Percentiles rank a stretch among this genome's conserved stretches.
These are phyloP conservation scores for Dictyostelium discoideum DNA, from an alignment of 78 protist species.

Conservation along the genomic window DNA sequence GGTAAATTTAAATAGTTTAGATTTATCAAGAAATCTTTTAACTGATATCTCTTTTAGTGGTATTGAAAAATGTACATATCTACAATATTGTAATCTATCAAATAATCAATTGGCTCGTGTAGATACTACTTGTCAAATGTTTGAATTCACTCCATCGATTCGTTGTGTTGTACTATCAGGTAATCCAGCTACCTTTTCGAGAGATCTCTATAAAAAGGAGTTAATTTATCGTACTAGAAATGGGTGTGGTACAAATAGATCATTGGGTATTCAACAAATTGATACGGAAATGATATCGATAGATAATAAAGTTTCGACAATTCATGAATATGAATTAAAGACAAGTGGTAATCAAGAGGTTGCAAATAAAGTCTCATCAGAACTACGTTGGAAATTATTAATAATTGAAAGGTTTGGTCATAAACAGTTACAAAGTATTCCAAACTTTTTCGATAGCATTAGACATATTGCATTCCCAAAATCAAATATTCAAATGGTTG, in stretches of 20 bases:
- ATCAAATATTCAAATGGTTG: background rate
- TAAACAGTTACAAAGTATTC: constrained; percentile 71
- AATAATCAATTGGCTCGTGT: background rate
- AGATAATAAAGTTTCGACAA: constrained; percentile 27
- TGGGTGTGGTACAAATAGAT: constrained; percentile 67
- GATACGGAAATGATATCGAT: constrained; percentile 17
- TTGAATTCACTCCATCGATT: constrained; percentile 61
- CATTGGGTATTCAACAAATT: constrained; percentile 60
- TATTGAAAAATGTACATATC: constrained; percentile 32
- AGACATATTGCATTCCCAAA: constrained; percentile 18
- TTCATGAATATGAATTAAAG: constrained; percentile 8
- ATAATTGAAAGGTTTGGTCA: constrained; percentile 84
- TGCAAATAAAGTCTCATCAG: background rate
- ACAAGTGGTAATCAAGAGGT: background rate
- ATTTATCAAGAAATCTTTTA: background rate
- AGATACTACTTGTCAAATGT: background rate
- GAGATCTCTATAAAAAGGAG: constrained; percentile 21
- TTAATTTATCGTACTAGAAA: constrained; percentile 65
- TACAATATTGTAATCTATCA: background rate
- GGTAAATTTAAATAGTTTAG: constrained; percentile 2
- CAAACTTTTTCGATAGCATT: constrained; percentile 31
- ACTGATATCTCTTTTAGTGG: constrained; percentile 21
- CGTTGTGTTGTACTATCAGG: constrained; percentile 11
- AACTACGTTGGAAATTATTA: constrained; percentile 10
- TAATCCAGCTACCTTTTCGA: background rate